These are phyloP conservation scores for Stagonosporopsis rhizophila DNA, from an alignment of 2,329 filamentous ascomycete genomes.

Conservation along the genomic window DNA sequence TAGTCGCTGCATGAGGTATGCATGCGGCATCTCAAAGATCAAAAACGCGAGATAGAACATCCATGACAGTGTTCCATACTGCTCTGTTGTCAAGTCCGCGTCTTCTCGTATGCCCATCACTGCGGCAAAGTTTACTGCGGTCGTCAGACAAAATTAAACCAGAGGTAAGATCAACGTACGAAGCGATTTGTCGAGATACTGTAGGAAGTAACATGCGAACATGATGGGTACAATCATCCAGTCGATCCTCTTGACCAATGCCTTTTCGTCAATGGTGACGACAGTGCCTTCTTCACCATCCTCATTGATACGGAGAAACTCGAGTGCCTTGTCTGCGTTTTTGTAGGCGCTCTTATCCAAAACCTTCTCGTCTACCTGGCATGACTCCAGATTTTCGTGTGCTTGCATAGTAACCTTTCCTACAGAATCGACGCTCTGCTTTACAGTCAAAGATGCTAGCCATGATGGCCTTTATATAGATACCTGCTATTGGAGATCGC, in stretches of 20 bases:
- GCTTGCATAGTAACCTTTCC: background rate
- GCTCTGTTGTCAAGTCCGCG: constrained; percentile 44
- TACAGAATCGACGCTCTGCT: background rate
- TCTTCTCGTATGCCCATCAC: constrained; percentile 52
- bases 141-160: background rate
- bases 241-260: constrained; percentile 47
- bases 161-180: constrained; percentile 40
- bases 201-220: constrained; percentile 49
- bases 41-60: constrained; percentile 51
- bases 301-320: constrained; percentile 29
- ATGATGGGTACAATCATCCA: constrained; percentile 52
- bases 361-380: constrained; percentile 1
- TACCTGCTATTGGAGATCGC: background rate
- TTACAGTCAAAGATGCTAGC: background rate
- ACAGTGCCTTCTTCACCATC: constrained; percentile 17
- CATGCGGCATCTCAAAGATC: constrained; percentile 51
- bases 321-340: constrained; percentile 33
- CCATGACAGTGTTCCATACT: constrained; percentile 48
- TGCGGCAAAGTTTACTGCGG: constrained; percentile 49
- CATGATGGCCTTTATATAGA: background rate
- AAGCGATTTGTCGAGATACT: constrained; percentile 52
- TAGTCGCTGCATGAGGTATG: constrained; percentile 60
- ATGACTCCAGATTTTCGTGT: background rate
- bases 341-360: constrained; percentile 8
- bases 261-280: constrained; percentile 18